Base-by-base conservation (phyloP, 2,329 filamentous ascomycete genomes). In the Beauveria caledonica region DNA sequence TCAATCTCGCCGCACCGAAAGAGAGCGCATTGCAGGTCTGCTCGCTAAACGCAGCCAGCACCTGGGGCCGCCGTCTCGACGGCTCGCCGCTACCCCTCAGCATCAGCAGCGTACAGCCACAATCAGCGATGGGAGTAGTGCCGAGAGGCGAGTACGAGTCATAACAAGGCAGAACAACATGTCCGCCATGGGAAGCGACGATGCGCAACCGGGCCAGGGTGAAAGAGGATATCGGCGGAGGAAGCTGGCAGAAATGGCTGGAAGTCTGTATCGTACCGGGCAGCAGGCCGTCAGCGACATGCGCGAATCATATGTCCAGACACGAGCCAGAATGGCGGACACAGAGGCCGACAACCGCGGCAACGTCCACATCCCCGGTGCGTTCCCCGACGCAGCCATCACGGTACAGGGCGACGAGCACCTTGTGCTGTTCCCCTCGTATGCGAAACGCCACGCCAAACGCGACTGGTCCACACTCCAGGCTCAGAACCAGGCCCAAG, bases 361-460 rank as follows among this genome's bases (percentile, higher is more conserved):
- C 9, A 70, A 69, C 44, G 69, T 69, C 53, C 71, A 75, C 49
- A 88, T 90, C 33, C 87, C 90, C 0, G 89, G 88, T 0, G 85
- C 87, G 1, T 97, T 96, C 68, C 90, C 92, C 0, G 88, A 96
- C 66, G 88, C 90, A 19, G 84, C 88, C n/a, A 89, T 96, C 62
- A 84, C 88, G 17, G 83, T 86, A 11, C 86, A 86, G 63, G 92
- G 90, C 13, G 84, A 91, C 62, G 92, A 97, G 71, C 90, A 97
- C 75, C 90, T 99, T 86, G 85, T 99, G 10, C 72, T 99, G 25
- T 99, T 99, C 66, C 94, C 94, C 0, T 97, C 91, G 58, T 99
- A 99, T 71, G 91, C 90, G 9, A 86, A 92, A 69, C 81, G 80
- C 63, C 88, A 95, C 71, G 73, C 83, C 39, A 87, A 75, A 70